Conservation (phyloP, 2,329 filamentous ascomycete species). For the Fusarium proliferatum region DNA sequence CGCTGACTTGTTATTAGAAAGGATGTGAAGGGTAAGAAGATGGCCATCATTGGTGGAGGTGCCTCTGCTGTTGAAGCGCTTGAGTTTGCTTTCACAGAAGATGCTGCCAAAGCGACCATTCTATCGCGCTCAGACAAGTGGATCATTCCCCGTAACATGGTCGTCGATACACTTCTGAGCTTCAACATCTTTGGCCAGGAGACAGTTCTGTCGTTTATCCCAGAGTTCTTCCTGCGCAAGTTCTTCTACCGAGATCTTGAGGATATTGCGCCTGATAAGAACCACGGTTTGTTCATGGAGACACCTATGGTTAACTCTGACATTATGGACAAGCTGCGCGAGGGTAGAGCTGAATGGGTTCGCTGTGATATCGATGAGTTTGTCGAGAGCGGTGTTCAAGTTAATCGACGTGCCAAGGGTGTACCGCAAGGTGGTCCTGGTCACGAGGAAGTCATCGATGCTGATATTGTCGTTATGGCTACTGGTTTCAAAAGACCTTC, state of each 20-base stretch:
- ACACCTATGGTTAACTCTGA: slow-evolving; percentile 91
- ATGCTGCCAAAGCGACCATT: slow-evolving; percentile 76
- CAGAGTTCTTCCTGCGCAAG: slow-evolving; percentile 77
- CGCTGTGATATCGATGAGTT: slow-evolving; percentile 81
- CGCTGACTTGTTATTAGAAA: slow-evolving; percentile 59
- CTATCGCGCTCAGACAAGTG: slow-evolving; percentile 84
- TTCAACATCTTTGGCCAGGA: slow-evolving; percentile 84
- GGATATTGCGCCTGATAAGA: slow-evolving; percentile 77
- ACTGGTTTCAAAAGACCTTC: slow-evolving; percentile 83
- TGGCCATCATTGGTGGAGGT: slow-evolving; percentile 81
- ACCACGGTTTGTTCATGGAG: slow-evolving; percentile 74
- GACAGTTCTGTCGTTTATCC: slow-evolving; percentile 80
- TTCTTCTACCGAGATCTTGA: slow-evolving; percentile 87
- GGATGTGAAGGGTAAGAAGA: slow-evolving; percentile 77
- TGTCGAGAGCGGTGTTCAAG: slow-evolving; percentile 70
- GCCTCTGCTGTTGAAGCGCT: slow-evolving; percentile 85
- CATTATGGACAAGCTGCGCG: slow-evolving; percentile 79
- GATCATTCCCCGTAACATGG: slow-evolving; percentile 84
- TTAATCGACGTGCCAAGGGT: slow-evolving; percentile 77
- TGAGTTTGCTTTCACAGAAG: slow-evolving; percentile 77
- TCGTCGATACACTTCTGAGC: slow-evolving; percentile 78
- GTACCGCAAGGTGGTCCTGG: slow-evolving; percentile 83
- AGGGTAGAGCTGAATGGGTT: slow-evolving; percentile 79
- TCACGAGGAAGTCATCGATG: slow-evolving; percentile 71
- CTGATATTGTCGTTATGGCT: slow-evolving; percentile 83